phyloP scores from a whole-genome alignment of 1,284 basidiomycete genomes.

The Fomitopsis pinicola region DNA sequence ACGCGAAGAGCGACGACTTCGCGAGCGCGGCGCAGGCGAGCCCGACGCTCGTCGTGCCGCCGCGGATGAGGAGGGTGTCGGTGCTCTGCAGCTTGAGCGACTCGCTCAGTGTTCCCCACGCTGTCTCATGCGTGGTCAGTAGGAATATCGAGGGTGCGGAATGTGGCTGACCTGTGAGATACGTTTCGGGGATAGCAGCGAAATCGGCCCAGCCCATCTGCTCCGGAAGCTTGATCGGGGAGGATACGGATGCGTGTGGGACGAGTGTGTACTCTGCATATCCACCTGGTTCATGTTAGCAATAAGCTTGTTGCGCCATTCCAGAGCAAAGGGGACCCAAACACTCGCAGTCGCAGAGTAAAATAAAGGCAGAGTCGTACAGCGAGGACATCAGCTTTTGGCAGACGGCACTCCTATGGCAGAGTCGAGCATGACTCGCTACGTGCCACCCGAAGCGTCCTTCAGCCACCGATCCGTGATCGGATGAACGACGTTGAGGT shows the following conservation, averaged over 20 bases:
- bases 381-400: too few relatives aligned
- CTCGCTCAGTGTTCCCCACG: constrained; percentile 7
- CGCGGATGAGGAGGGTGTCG: constrained; percentile 9
- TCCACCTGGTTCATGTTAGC: neutral
- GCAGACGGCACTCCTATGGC: too few relatives aligned
- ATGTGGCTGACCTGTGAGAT: constrained; percentile 2
- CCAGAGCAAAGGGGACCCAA: neutral
- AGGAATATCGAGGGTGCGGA: neutral
- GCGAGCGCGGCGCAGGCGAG: constrained; percentile 9
- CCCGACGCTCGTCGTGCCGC: constrained; percentile 9
- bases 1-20: constrained; percentile 7
- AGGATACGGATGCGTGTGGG: constrained; percentile 6
- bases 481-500: too few relatives aligned
- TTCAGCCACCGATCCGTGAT: too few relatives aligned
- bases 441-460: too few relatives aligned
- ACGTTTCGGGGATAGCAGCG: constrained; percentile 9
- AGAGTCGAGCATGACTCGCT: too few relatives aligned
- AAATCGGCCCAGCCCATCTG: constrained; percentile 7
- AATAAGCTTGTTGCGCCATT: neutral
- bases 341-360: too few relatives aligned
- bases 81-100: constrained; percentile 4
- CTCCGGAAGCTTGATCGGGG: constrained; percentile 7
- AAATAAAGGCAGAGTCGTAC: too few relatives aligned
- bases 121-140: neutral
- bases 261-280: constrained; percentile 8